Evolutionary conservation across 2,329 filamentous ascomycete genomes (phyloP), one percentile per base, ranked within the genome.

Genomic region (Fusarium subtropicale): DNA sequence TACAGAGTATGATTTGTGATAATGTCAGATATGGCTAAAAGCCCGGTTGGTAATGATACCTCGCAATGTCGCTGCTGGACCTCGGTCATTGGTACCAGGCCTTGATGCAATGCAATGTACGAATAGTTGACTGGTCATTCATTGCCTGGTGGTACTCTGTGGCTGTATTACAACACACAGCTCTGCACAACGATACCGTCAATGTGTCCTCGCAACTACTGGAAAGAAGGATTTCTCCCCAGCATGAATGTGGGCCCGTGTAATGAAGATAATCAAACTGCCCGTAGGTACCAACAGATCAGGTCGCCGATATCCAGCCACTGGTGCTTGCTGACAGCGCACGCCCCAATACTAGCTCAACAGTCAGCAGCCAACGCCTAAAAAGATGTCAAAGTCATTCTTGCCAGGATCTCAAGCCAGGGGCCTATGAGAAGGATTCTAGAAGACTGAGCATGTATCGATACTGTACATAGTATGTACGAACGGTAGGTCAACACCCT

Each of bases 371-470:
- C 36, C 46, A 48, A 53, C 70, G 51, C 60, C 64, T 61, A 68
- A 62, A 67, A 64, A 36, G 48, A 68, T 59, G 63, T 62, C 63
- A 57, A 57, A 50, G 51, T 56, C 46, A 56, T 60, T n/a, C 54
- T 39, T 38, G 41, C 57, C 70, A 73, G 50, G 70, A 70, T 56
- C 33, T 44, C 55, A 51, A 64, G 63, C 57, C 53, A 53, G 58
- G 63, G 64, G 30, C 39, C 44, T 57, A 44, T 45, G 36, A 62
- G 70, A 74, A 74, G 68, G 72, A 69, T 74, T 74, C 72, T 71
- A 74, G 72, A 74, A 74, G 72, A 71, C 60, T 64, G 57, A 73
- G 58, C 41, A 48, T 61, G 56, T 41, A 46, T 60, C 38, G 34
- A 61, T 62, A 60, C 60, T 36, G 34, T 30, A 30, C 10, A 11